Conservation (phyloP, 805 yeast genomes). For the Pichia nakasei region DNA sequence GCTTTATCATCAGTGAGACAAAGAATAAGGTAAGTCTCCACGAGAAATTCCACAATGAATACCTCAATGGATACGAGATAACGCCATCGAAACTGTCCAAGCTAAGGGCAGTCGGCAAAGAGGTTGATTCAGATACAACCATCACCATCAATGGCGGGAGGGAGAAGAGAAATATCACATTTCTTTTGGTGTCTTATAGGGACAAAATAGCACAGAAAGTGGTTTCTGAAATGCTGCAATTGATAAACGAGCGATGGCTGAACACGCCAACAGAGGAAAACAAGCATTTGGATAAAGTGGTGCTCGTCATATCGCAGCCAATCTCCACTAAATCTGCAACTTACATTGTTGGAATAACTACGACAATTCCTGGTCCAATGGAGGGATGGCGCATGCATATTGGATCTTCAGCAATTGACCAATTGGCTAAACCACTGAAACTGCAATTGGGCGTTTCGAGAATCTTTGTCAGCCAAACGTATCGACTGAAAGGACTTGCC, state of each 20-base stretch:
- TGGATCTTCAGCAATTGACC: neutral
- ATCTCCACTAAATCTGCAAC: neutral
- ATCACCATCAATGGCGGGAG: neutral
- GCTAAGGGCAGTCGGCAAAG: neutral
- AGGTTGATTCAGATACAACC: neutral
- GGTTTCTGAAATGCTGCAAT: neutral
- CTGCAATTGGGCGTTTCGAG: slow-evolving; percentile 38
- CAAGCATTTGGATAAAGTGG: neutral
- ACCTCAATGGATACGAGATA: neutral
- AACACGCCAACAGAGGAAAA: neutral
- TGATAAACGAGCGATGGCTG: slow-evolving; percentile 3
- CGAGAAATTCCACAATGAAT: neutral
- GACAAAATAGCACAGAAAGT: neutral
- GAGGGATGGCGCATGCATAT: slow-evolving; percentile 3
- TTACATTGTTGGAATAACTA: slow-evolving; percentile 2
- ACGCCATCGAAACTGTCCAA: neutral
- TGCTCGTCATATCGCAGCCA: neutral
- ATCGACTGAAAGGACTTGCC: slow-evolving; percentile 44
- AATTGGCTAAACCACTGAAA: neutral
- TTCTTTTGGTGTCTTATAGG: neutral
- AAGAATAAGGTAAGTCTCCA: neutral
- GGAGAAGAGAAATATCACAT: neutral
- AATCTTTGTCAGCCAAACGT: slow-evolving; percentile 33
- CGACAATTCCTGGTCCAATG: neutral
- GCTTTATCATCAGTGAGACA: neutral